These are phyloP conservation scores for Magnaporthiopsis rhizophila DNA, from an alignment of 2,329 filamentous ascomycete genomes.

Conservation along the genomic window DNA sequence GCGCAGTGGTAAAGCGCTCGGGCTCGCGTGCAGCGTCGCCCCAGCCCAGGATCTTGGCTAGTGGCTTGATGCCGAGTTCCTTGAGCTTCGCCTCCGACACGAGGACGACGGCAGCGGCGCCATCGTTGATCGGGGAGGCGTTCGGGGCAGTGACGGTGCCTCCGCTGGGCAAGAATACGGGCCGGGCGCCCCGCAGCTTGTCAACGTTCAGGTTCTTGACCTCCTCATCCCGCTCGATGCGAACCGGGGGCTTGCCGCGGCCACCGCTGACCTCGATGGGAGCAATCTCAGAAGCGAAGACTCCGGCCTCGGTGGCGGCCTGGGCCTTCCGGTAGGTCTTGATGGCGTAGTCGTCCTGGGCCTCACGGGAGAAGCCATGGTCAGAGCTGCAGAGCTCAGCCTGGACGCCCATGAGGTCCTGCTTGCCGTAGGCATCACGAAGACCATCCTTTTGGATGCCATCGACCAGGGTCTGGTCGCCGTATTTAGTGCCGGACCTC, in stretches of 20 bases:
- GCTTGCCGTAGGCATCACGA: slow-evolving; percentile 82
- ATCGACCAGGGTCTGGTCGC: slow-evolving; percentile 81
- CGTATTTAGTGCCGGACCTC: slow-evolving; percentile 86
- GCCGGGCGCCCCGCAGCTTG: slow-evolving; percentile 78
- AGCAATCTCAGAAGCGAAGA: slow-evolving; percentile 79
- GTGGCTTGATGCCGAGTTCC: slow-evolving; percentile 80
- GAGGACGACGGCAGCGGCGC: slow-evolving; percentile 84
- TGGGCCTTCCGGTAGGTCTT: slow-evolving; percentile 90
- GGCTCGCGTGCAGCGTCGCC: slow-evolving; percentile 87
- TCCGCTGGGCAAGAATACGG: slow-evolving; percentile 68
- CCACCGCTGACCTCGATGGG: slow-evolving; percentile 82
- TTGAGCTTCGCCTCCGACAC: slow-evolving; percentile 92
- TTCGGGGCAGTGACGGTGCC: slow-evolving; percentile 95
- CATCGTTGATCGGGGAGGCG: slow-evolving; percentile 92
- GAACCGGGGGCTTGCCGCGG: slow-evolving; percentile 79
- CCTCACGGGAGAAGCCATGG: slow-evolving; percentile 70
- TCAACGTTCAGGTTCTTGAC: slow-evolving; percentile 86
- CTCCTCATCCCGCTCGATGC: slow-evolving; percentile 83
- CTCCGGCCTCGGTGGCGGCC: slow-evolving; percentile 70
- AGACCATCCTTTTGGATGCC: slow-evolving; percentile 91
- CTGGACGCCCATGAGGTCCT: slow-evolving; percentile 93
- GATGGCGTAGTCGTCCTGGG: slow-evolving; percentile 95
- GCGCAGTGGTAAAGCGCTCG: slow-evolving; percentile 91
- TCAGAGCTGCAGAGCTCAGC: slow-evolving; percentile 88
- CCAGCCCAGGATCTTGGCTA: slow-evolving; percentile 97